phyloP scores from a whole-genome alignment of 352 stramenopile species.

The Pythium monospermum region DNA sequence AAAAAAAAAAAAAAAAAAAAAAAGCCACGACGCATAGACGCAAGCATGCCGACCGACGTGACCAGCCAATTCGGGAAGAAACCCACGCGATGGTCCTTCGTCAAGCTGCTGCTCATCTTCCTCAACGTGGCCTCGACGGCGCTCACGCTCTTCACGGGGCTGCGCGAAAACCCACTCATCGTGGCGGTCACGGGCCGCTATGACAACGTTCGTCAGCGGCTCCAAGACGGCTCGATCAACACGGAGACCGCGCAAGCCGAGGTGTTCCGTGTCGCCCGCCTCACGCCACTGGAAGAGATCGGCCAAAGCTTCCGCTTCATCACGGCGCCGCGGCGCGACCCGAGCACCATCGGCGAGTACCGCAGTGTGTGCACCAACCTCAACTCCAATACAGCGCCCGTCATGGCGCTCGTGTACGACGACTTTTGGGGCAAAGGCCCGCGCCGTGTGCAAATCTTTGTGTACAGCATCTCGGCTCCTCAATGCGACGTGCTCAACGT shows the following conservation, averaged over 20 bases:
- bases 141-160: constrained; percentile 44
- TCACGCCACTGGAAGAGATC: constrained; percentile 28
- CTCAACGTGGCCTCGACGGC: constrained; percentile 41
- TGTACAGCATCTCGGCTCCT: constrained; percentile 27
- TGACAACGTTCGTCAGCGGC: constrained; percentile 33
- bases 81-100: too few relatives aligned
- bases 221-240: constrained; percentile 34
- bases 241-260: constrained; percentile 38
- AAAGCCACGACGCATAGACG: too few relatives aligned
- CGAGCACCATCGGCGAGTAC: constrained; percentile 15
- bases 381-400: constrained; percentile 22
- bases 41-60: too few relatives aligned
- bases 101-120: too few relatives aligned
- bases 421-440: constrained; percentile 26
- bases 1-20: too few relatives aligned
- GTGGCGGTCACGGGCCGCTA: constrained; percentile 39
- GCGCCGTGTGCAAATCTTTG: constrained; percentile 16
- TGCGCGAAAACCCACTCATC: constrained; percentile 50
- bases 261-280: constrained; percentile 21
- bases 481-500: constrained; percentile 28
- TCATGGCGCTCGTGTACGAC: constrained; percentile 18
- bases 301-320: constrained; percentile 21
- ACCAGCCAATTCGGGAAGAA: too few relatives aligned
- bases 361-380: constrained; percentile 21
- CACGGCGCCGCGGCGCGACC: constrained; percentile 13